Evolutionary conservation across 768 basidiomycete species (phyloP).

Genomic region (Cystofilobasidium macerans): DNA sequence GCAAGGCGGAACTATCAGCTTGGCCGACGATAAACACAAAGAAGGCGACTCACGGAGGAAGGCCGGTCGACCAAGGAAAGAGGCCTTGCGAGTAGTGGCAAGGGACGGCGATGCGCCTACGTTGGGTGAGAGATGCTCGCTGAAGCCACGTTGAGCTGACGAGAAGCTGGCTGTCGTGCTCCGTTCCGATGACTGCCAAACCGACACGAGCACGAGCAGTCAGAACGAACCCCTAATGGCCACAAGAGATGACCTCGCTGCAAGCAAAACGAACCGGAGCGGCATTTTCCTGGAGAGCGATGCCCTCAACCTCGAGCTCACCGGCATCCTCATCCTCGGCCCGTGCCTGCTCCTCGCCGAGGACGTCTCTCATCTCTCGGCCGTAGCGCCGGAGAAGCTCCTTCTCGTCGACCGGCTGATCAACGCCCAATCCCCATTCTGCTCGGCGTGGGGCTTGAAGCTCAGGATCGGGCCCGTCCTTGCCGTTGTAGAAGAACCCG

Average conservation of each 20-base stretch:
- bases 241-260: background rate
- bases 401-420: conserved; percentile 3
- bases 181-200: conserved; percentile 14
- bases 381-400: conserved; percentile 11
- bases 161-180: conserved; percentile 23
- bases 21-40: too few relatives aligned
- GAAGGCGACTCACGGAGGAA: conserved; percentile 24
- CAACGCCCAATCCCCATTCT: conserved; percentile 7
- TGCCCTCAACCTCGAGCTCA: conserved; percentile 3
- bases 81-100: conserved; percentile 23
- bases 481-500: conserved; percentile 1
- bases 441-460: conserved; percentile 28
- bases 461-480: conserved; percentile 13
- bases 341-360: conserved; percentile 14
- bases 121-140: conserved; percentile 11
- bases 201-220: too few relatives aligned
- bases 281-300: background rate
- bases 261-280: background rate
- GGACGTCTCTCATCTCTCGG: conserved; percentile 18
- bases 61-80: conserved; percentile 17
- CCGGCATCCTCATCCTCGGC: conserved; percentile 15
- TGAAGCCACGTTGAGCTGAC: conserved; percentile 6
- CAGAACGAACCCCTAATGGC: too few relatives aligned
- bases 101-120: conserved; percentile 21
- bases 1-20: too few relatives aligned